Evolutionary conservation across 2,329 filamentous ascomycete species (phyloP).

Genomic region (Lachnellula hyalina): DNA sequence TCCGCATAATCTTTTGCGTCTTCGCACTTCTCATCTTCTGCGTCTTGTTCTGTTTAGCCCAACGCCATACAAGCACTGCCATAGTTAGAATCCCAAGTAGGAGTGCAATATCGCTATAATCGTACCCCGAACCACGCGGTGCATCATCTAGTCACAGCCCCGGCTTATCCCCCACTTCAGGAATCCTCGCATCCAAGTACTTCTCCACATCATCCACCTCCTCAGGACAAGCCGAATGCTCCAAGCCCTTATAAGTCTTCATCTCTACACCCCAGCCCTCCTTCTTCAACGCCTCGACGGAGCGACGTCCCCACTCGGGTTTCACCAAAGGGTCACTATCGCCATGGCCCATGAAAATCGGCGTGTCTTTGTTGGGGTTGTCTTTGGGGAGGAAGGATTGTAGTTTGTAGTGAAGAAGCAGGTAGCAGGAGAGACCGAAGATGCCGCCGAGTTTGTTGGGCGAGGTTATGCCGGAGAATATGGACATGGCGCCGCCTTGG

Average conservation of each 20-base stretch:
- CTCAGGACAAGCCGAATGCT: conserved; percentile 68
- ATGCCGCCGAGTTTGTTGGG: conserved; percentile 78
- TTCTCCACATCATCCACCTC: conserved; percentile 79
- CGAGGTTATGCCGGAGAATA: conserved; percentile 72
- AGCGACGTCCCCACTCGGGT: conserved; percentile 62
- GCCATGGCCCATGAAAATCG: conserved; percentile 89
- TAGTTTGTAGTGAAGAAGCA: conserved; percentile 64
- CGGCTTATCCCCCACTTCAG: conserved; percentile 35
- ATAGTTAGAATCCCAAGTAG: background rate
- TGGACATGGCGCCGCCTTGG: conserved; percentile 80
- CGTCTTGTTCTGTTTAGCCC: background rate
- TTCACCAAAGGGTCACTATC: conserved; percentile 67
- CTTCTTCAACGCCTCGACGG: conserved; percentile 60
- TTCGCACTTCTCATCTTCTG: background rate
- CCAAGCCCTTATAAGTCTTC: conserved; percentile 60
- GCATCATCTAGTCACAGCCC: conserved; percentile 18
- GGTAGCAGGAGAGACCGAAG: conserved; percentile 76
- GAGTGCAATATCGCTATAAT: background rate
- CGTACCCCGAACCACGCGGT: background rate
- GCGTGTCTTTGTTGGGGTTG: conserved; percentile 66
- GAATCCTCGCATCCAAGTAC: conserved; percentile 45
- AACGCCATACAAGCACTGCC: background rate
- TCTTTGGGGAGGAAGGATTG: conserved; percentile 49
- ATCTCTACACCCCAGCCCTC: conserved; percentile 70
- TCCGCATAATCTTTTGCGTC: background rate